phyloP scores from a whole-genome alignment of 352 stramenopile species.

The Peronosclerospora sorghi region DNA sequence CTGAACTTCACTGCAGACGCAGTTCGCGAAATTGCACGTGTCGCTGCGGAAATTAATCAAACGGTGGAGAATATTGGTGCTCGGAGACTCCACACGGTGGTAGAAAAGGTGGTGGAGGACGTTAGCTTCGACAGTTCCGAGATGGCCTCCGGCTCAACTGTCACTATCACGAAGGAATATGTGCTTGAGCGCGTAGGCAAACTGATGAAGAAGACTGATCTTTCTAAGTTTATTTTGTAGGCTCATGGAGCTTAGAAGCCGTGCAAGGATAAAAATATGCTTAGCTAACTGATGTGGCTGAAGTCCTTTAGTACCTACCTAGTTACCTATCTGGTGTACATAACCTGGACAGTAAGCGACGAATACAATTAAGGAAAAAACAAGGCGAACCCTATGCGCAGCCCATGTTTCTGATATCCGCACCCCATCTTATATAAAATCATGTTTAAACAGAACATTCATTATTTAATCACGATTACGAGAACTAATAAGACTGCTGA shows the following conservation, averaged over 20 bases:
- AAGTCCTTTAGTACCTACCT: slow-evolving; percentile 1
- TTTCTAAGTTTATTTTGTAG: slow-evolving; percentile 99
- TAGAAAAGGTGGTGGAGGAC: slow-evolving; percentile 98
- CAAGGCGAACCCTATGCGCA: too few species aligned
- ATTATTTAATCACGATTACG: too few species aligned
- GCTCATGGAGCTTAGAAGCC: slow-evolving; percentile 5
- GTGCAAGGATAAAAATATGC: too few species aligned
- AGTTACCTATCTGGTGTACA: too few species aligned
- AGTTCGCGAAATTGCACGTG: slow-evolving; percentile 94
- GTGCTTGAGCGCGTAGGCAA: slow-evolving; percentile 90
- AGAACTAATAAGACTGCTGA: too few species aligned
- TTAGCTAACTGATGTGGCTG: too few species aligned
- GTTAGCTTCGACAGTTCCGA: slow-evolving; percentile 98
- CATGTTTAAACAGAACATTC: too few species aligned
- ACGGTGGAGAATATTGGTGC: slow-evolving; percentile 99
- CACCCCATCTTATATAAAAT: too few species aligned
- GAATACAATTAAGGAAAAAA: too few species aligned
- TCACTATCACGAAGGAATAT: slow-evolving; percentile 92
- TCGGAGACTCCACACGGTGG: slow-evolving; percentile 92
- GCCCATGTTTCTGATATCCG: too few species aligned
- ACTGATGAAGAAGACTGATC: slow-evolving; percentile 91
- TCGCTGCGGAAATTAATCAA: slow-evolving; percentile 92
- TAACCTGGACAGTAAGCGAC: too few species aligned
- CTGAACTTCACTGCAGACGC: slow-evolving; percentile 95
- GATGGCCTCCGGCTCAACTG: slow-evolving; percentile 52